Evolutionary conservation across 2,329 filamentous ascomycete species (phyloP).

Genomic region (Chrysoporthe deuterocubensis): DNA sequence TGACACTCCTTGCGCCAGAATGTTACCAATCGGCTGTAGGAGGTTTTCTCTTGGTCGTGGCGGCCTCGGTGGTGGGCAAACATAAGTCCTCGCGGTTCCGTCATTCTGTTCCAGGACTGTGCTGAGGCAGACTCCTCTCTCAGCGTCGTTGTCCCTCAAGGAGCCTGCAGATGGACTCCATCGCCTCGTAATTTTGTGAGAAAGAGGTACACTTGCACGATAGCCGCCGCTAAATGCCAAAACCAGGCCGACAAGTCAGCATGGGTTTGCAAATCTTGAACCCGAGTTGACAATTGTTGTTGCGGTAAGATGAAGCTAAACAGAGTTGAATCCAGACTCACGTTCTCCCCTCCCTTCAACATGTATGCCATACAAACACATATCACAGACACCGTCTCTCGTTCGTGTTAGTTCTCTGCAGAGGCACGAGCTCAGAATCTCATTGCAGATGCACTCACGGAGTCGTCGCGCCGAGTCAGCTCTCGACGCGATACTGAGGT

Average conservation of each 20-base stretch:
- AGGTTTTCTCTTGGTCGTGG: neutral
- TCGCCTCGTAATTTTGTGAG: neutral
- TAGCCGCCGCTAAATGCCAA: neutral
- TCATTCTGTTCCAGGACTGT: neutral
- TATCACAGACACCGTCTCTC: slow-evolving; percentile 9
- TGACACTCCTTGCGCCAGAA: neutral
- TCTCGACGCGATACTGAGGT: neutral
- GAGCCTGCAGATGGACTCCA: neutral
- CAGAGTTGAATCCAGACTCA: neutral
- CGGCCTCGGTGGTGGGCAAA: neutral
- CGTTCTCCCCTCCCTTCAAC: neutral
- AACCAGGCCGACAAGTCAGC: neutral
- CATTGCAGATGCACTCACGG: neutral
- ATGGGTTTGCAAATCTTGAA: neutral
- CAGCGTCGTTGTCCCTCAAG: neutral
- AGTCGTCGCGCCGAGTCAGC: neutral
- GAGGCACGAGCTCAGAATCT: slow-evolving; percentile 1
- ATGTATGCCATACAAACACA: slow-evolving; percentile 10
- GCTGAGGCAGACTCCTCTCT: neutral
- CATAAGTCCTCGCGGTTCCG: neutral
- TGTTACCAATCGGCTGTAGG: neutral
- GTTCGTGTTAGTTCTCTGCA: slow-evolving; percentile 7
- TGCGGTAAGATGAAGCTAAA: neutral
- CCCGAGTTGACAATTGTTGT: neutral
- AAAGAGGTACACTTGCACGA: neutral